phyloP scores from a whole-genome alignment of 2,329 filamentous ascomycete genomes.

The Colletotrichum caudatum region DNA sequence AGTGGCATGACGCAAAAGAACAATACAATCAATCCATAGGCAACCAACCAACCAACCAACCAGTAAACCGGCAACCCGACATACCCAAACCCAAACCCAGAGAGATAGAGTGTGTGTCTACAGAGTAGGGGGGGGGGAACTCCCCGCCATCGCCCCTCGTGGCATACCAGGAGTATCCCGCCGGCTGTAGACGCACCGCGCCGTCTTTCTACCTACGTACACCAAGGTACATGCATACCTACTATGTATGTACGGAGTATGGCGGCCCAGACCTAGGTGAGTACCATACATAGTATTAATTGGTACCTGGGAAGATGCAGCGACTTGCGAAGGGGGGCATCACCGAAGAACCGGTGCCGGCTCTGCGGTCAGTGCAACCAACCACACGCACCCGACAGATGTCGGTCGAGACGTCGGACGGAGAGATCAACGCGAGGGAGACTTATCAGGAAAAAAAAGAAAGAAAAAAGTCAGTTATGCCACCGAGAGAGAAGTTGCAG shows the following conservation, averaged over 20 bases:
- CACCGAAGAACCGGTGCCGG: not conserved
- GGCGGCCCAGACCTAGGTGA: no score
- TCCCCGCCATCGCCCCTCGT: conserved; percentile 34
- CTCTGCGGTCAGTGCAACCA: not conserved
- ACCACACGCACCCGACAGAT: not conserved
- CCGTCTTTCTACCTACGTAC: not conserved
- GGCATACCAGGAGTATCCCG: conserved; percentile 34
- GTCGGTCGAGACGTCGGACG: not conserved
- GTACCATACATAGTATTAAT: no score
- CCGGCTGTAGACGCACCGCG: conserved; percentile 1
- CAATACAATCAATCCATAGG: not conserved
- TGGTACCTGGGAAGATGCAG: conserved; percentile 8
- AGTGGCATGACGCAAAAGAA: not conserved
- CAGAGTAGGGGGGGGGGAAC: conserved; percentile 17
- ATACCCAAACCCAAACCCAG: no score
- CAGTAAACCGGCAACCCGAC: no score
- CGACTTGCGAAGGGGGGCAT: conserved; percentile 29
- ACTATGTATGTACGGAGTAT: no score
- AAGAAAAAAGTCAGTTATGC: no score
- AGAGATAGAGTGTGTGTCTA: no score
- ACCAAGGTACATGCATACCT: no score
- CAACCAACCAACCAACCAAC: not conserved
- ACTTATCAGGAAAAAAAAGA: not conserved
- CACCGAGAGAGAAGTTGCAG: conserved; percentile 6
- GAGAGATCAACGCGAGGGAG: not conserved